These are phyloP conservation scores for Mycena alexandri DNA, from an alignment of 768 basidiomycete species.

Conservation along the genomic window DNA sequence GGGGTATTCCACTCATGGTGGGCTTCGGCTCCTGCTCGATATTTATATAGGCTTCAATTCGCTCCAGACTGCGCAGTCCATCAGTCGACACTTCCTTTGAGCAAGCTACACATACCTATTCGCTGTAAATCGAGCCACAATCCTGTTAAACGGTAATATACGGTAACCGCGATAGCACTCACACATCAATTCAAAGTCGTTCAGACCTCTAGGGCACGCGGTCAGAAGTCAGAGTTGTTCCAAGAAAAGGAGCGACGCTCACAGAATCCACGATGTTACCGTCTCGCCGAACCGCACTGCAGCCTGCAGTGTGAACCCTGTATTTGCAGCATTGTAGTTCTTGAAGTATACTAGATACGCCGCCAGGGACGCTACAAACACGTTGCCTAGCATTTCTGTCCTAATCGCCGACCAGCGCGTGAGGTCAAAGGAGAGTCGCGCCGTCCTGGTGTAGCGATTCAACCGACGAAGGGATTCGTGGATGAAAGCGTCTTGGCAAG, in stretches of 20 bases:
- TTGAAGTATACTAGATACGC: conserved; percentile 63
- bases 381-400: conserved; percentile 30
- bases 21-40: conserved; percentile 68
- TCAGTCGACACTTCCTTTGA: not conserved
- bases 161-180: not conserved
- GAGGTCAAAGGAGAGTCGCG: conserved; percentile 66
- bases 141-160: not conserved
- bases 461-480: conserved; percentile 62
- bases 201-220: not conserved
- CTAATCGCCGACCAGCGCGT: conserved; percentile 60
- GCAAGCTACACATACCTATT: conserved; percentile 9
- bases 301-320: conserved; percentile 68
- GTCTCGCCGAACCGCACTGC: conserved; percentile 47
- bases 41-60: conserved; percentile 73
- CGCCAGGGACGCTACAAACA: conserved; percentile 59
- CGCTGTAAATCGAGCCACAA: not conserved
- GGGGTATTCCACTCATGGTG: conserved; percentile 59
- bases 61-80: conserved; percentile 62
- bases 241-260: conserved; percentile 47
- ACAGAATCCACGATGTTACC: conserved; percentile 42
- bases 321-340: conserved; percentile 57
- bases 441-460: conserved; percentile 64
- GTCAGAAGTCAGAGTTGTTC: not conserved
- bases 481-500: conserved; percentile 63
- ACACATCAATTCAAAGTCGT: conserved; percentile 16